A percentile compares a stretch with the other conserved stretches of the same genome.
These are phyloP conservation scores for Sophora flavescens DNA, from an alignment of 306 rosid genomes.

Conservation along the genomic window DNA sequence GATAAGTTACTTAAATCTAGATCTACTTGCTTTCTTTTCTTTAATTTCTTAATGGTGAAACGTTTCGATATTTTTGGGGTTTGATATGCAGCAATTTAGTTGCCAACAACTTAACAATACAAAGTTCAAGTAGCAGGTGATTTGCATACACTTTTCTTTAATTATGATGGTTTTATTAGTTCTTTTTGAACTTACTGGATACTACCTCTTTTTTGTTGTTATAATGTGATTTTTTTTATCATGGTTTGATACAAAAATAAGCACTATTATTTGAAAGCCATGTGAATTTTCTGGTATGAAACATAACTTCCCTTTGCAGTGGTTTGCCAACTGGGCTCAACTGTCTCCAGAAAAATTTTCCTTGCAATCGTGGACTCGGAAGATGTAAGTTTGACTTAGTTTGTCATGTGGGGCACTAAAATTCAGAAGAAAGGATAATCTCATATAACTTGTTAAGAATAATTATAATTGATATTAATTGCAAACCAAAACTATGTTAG, in stretches of 20 bases:
- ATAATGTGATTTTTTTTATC: slow-evolving; percentile 9
- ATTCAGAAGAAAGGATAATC: not conserved
- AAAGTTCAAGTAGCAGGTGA: slow-evolving; percentile 66
- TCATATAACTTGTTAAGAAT: not conserved
- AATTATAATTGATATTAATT: not conserved
- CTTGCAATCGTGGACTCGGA: slow-evolving; percentile 66
- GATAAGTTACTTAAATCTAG: slow-evolving; percentile 3
- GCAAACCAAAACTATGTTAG: not conserved
- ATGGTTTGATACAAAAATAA: not conserved
- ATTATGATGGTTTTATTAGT: not conserved
- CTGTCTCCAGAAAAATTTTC: slow-evolving; percentile 76
- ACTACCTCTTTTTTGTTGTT: not conserved
- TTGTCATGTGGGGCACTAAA: slow-evolving; percentile 1
- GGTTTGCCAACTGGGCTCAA: slow-evolving; percentile 68
- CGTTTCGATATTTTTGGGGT: slow-evolving; percentile 29
- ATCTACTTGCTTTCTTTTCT: not conserved
- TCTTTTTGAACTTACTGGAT: not conserved
- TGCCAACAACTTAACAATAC: slow-evolving; percentile 75
- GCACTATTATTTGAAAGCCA: not conserved
- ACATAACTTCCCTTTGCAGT: slow-evolving; percentile 51
- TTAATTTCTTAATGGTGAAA: slow-evolving; percentile 25
- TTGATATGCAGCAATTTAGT: slow-evolving; percentile 72
- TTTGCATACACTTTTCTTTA: slow-evolving; percentile 3
- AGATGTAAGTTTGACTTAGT: slow-evolving; percentile 61
- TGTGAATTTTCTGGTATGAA: slow-evolving; percentile 4